Evolutionary conservation across 495 filamentous ascomycete species (phyloP).

Genomic region (Neohortaea acidophila): DNA sequence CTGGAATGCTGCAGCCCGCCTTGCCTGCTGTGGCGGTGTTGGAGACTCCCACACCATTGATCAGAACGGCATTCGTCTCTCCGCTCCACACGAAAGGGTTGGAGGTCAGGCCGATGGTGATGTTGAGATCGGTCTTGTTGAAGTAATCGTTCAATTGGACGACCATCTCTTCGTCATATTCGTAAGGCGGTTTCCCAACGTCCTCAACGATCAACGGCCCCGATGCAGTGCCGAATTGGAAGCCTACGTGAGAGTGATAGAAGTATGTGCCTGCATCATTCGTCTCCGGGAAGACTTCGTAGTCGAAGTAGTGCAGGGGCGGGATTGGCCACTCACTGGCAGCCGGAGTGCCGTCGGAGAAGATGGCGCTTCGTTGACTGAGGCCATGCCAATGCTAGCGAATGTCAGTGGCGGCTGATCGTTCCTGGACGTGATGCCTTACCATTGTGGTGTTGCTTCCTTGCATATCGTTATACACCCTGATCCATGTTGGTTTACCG

Average conservation of each 20-base stretch:
- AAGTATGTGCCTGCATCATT: slow-evolving; percentile 21
- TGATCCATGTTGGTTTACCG: slow-evolving; percentile 38
- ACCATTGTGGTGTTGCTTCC: slow-evolving; percentile 42
- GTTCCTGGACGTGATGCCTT: slow-evolving; percentile 5
- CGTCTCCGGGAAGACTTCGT: slow-evolving; percentile 28
- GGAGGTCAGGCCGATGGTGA: slow-evolving; percentile 28
- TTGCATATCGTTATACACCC: slow-evolving; percentile 44
- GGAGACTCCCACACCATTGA: slow-evolving; percentile 26
- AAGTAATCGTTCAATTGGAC: slow-evolving; percentile 39
- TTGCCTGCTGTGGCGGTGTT: slow-evolving; percentile 3
- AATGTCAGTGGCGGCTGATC: slow-evolving; percentile 7
- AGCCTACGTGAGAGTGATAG: slow-evolving; percentile 21
- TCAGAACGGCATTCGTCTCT: slow-evolving; percentile 34
- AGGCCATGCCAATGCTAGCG: slow-evolving; percentile 46
- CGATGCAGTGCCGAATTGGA: slow-evolving; percentile 36
- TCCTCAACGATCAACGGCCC: slow-evolving; percentile 43
- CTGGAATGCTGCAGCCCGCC: slow-evolving; percentile 8
- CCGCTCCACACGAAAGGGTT: slow-evolving; percentile 32
- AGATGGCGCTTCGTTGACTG: slow-evolving; percentile 38
- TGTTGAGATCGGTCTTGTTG: slow-evolving; percentile 29
- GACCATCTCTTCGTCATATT: slow-evolving; percentile 42
- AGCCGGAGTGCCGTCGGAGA: slow-evolving; percentile 39
- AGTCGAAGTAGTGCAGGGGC: slow-evolving; percentile 45
- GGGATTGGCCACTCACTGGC: slow-evolving; percentile 45
- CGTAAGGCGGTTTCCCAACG: slow-evolving; percentile 29